phyloP scores from a whole-genome alignment of 257 asterid genomes.

The Nicotiana knightiana region DNA sequence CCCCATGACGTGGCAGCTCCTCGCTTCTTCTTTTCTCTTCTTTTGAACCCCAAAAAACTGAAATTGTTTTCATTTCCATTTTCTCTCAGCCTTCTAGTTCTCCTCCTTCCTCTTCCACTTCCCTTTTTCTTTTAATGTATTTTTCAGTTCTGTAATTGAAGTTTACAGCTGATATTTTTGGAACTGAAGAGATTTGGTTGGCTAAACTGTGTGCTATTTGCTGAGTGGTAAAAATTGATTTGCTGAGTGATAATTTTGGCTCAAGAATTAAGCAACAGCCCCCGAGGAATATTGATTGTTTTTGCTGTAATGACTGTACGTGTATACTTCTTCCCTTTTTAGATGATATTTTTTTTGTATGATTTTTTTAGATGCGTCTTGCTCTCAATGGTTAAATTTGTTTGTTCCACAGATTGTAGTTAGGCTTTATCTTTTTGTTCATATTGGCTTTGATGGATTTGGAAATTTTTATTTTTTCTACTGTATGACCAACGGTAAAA shows the following conservation, averaged over 20 bases:
- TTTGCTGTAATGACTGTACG: slow-evolving; percentile 35
- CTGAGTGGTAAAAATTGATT: background rate
- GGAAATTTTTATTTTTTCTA: background rate
- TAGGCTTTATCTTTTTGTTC: background rate
- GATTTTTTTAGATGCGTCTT: background rate
- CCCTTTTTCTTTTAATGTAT: no score
- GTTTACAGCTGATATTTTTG: background rate
- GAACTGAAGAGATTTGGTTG: slow-evolving; percentile 10
- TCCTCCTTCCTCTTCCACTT: background rate
- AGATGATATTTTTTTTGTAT: background rate
- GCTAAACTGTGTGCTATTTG: background rate
- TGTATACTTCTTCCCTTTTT: slow-evolving; percentile 29
- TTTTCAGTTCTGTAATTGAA: background rate
- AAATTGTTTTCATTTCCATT: background rate
- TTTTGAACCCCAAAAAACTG: slow-evolving; percentile 2
- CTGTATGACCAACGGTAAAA: no score
- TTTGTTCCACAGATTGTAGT: background rate
- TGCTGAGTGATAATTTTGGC: background rate
- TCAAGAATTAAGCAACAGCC: background rate
- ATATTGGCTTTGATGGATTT: background rate
- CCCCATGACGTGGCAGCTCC: slow-evolving; percentile 55
- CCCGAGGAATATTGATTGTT: slow-evolving; percentile 18
- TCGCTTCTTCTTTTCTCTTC: background rate
- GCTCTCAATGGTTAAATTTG: background rate
- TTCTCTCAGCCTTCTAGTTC: background rate